Base-by-base conservation (phyloP, 768 basidiomycete genomes). In the Lactarius vividus region DNA sequence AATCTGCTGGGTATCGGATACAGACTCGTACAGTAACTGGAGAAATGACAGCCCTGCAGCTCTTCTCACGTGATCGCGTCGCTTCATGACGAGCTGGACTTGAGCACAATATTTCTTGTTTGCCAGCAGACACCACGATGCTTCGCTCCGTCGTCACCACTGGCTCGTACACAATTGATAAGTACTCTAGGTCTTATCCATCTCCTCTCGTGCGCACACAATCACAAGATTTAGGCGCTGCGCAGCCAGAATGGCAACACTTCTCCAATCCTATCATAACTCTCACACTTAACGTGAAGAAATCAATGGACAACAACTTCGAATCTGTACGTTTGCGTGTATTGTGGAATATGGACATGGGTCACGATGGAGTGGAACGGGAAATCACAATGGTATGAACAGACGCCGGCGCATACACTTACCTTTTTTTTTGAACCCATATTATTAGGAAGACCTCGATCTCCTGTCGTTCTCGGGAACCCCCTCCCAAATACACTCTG, bases 391-490 rank as follows among this genome's bases (percentile, higher is more conserved):
- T 92, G 79, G 90, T 89, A 80, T 76, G 88, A 60, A 65, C 64
- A 4, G 59, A 59, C 61, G 52, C 39, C 15, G 55, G 29, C 64
- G 31, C 55, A 46, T 57, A 60, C 52, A 62, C 67, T 23, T 63
- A 44, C 52, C 39, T 8, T 55, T 46, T 66, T 64, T 49, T n/a
- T 10, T 49, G 11, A 37, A 49, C 33, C 63, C 63, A 60, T 29
- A 39, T 59, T 49, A 11, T 31, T 72, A 93, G 91, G 91, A 93
- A 76, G 89, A 93, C 72, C 68, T 93, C 44, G 91, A 93, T 69
- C 76, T 93, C 26, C 76, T 92, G 29, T 80, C 85, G 2, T 89
- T 90, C 73, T 89, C 89, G 3, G 72, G 76, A 20, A 67, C 72
- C 35, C 73, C 71, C 42, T 59, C 75, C 16, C 71, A 74, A 52